A percentile compares a stretch with the other conserved stretches of the same genome.
These are phyloP conservation scores for Yamadazyma tumulicola DNA, from an alignment of 805 yeast species.

Conservation along the genomic window DNA sequence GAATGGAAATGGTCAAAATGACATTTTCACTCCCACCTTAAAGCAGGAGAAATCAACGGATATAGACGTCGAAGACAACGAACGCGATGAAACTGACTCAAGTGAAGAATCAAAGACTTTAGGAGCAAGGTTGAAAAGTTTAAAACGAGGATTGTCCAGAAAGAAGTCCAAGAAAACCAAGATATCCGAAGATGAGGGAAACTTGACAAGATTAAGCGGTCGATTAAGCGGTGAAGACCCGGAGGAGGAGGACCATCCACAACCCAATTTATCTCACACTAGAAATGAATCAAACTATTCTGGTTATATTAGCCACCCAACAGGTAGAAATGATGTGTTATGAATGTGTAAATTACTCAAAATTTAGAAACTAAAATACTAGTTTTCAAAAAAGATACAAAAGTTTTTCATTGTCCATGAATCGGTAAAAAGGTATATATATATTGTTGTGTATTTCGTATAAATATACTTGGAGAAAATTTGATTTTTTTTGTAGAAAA, in stretches of 20 bases:
- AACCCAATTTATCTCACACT: slow-evolving; percentile 15
- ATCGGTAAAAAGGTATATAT: no score
- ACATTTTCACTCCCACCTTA: slow-evolving; percentile 30
- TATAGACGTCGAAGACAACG: slow-evolving; percentile 4
- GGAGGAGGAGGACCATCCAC: slow-evolving; percentile 6
- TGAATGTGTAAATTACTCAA: slow-evolving; percentile 3
- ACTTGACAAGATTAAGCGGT: slow-evolving; percentile 24
- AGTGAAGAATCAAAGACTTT: slow-evolving; percentile 16
- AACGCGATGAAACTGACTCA: slow-evolving; percentile 8
- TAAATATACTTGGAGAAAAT: no score
- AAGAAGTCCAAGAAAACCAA: slow-evolving; percentile 22
- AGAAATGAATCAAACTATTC: slow-evolving; percentile 24
- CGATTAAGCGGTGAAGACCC: slow-evolving; percentile 17
- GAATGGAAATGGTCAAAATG: slow-evolving; percentile 18
- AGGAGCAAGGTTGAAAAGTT: slow-evolving; percentile 35
- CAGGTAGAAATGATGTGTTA: slow-evolving; percentile 23
- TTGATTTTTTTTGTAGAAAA: no score
- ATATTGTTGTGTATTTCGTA: no score
- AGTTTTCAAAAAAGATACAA: neutral
- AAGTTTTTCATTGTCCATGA: no score
- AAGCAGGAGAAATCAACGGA: slow-evolving; percentile 20
- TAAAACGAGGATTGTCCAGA: slow-evolving; percentile 41
- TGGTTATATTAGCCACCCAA: slow-evolving; percentile 17
- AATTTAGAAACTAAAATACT: neutral
- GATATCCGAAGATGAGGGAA: slow-evolving; percentile 11